Evolutionary conservation across 83 land plant genomes (phyloP).

Genomic region (Diphasiastrum complanatum): DNA sequence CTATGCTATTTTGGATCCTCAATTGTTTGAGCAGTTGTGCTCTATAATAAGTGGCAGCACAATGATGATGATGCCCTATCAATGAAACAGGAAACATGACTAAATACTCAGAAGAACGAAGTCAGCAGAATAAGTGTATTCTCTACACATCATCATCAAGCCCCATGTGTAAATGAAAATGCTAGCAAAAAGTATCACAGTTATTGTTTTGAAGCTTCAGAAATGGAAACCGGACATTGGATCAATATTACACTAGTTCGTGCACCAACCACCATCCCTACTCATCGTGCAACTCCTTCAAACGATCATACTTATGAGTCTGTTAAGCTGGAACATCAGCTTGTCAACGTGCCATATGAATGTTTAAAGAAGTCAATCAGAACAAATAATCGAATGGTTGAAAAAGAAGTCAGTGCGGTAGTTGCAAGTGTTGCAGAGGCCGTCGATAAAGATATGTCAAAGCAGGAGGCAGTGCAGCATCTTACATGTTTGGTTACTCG

Average conservation of each 20-base stretch:
- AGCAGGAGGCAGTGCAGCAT: slow-evolving; percentile 70
- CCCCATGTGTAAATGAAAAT: too few species aligned
- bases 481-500: slow-evolving; percentile 82
- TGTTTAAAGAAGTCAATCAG: slow-evolving; percentile 87
- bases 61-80: too few species aligned
- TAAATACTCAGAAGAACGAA: too few species aligned
- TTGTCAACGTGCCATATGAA: slow-evolving; percentile 74
- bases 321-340: slow-evolving; percentile 84
- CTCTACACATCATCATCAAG: too few species aligned
- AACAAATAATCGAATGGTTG: slow-evolving; percentile 57
- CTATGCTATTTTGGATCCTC: too few species aligned
- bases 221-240: too few species aligned
- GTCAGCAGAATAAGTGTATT: too few species aligned
- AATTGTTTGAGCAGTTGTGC: too few species aligned
- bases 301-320: slow-evolving; percentile 53
- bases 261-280: slow-evolving; percentile 9
- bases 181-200: too few species aligned
- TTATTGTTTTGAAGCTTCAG: too few species aligned
- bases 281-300: slow-evolving; percentile 27
- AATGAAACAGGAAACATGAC: too few species aligned
- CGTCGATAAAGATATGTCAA: slow-evolving; percentile 42
- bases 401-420: slow-evolving; percentile 88
- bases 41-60: too few species aligned
- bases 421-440: slow-evolving; percentile 61
- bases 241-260: slow-evolving; percentile 14